Evolutionary conservation across 2,329 filamentous ascomycete species (phyloP).

Genomic region (Cytospora chrysosperma): DNA sequence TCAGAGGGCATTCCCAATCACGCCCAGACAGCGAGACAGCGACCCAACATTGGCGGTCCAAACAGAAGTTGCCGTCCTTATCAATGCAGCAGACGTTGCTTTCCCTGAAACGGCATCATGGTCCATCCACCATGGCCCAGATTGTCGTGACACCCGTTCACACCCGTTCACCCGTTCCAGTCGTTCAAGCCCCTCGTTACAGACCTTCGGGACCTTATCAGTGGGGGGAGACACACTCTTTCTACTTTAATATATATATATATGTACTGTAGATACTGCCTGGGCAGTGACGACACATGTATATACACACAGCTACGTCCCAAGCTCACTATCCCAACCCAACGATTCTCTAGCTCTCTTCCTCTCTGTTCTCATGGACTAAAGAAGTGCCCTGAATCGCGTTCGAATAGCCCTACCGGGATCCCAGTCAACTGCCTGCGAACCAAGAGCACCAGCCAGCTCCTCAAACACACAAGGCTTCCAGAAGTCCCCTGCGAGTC

Average conservation of each 20-base stretch:
- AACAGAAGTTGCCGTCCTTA: neutral
- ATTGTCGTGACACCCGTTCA: neutral
- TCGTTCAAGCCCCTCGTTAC: neutral
- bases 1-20: neutral
- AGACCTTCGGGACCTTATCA: slow-evolving; percentile 3
- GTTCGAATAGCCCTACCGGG: neutral
- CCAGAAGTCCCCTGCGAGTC: no score
- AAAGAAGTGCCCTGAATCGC: neutral
- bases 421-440: neutral
- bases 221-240: neutral
- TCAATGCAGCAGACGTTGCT: neutral
- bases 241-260: no score
- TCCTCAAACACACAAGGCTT: neutral
- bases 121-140: neutral
- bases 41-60: no score
- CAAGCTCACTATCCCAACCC: no score
- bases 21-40: neutral
- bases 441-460: neutral
- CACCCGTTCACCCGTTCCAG: no score
- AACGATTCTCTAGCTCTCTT: neutral
- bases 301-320: neutral
- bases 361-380: neutral
- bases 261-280: no score
- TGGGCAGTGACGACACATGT: neutral
- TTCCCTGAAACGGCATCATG: neutral